Conservation (phyloP, 345 rosid species). For the Nasturtium officinale region DNA sequence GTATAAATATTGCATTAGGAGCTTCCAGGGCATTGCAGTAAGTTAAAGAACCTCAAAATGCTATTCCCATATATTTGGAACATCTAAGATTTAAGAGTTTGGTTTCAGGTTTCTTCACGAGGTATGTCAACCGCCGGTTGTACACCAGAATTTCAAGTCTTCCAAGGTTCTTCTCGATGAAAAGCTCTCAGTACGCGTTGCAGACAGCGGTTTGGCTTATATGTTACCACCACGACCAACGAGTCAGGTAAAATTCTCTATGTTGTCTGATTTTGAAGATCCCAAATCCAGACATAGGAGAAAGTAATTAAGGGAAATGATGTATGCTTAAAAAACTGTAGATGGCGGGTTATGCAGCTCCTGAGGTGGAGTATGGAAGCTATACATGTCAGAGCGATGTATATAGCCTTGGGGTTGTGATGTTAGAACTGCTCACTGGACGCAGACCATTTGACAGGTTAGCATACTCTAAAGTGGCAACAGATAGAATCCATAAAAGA, state of each 20-base stretch:
- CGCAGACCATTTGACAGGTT: constrained; percentile 84
- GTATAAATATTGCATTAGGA: constrained; percentile 74
- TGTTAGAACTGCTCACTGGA: constrained; percentile 93
- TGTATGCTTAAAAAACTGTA: constrained; percentile 29
- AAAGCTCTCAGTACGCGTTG: constrained; percentile 63
- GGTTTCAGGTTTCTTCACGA: constrained; percentile 80
- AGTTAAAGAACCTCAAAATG: constrained; percentile 45
- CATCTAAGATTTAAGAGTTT: constrained; percentile 8
- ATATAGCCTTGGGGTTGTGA: constrained; percentile 90
- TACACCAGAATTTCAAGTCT: constrained; percentile 79
- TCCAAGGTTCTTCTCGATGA: constrained; percentile 77
- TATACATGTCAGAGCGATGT: constrained; percentile 89
- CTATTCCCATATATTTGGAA: background rate
- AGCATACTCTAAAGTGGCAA: background rate
- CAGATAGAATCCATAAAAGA: background rate
- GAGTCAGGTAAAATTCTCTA: constrained; percentile 54
- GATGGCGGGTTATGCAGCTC: constrained; percentile 74
- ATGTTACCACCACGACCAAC: constrained; percentile 55
- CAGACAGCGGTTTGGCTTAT: constrained; percentile 82
- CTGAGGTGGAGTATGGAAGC: constrained; percentile 76
- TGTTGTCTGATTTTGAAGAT: constrained; percentile 5
- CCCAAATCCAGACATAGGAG: background rate
- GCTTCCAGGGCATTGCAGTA: constrained; percentile 91
- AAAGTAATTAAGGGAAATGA: constrained; percentile 1
- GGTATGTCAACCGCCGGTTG: constrained; percentile 74